Evolutionary conservation across 1,284 basidiomycete genomes (phyloP).

Genomic region (Phellopilus nigrolimitatus): DNA sequence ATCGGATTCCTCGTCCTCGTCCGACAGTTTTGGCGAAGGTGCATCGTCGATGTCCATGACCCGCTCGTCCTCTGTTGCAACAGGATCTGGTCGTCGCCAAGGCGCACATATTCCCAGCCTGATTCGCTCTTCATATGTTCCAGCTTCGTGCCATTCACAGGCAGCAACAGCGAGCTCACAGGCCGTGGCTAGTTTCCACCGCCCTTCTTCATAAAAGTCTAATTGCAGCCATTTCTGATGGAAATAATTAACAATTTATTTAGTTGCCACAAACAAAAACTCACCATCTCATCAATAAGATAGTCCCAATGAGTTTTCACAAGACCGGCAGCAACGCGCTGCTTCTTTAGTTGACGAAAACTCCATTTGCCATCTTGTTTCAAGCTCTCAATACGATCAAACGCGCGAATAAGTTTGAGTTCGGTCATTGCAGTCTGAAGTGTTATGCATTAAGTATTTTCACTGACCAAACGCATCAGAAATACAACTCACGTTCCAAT

Average conservation of each 20-base stretch:
- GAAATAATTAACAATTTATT: not conserved
- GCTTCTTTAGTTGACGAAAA: slow-evolving; percentile 94
- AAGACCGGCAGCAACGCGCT: slow-evolving; percentile 73
- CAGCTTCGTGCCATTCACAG: slow-evolving; percentile 85
- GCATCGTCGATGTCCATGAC: slow-evolving; percentile 11
- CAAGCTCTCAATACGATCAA: slow-evolving; percentile 83
- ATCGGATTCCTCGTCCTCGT: not conserved
- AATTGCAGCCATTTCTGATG: slow-evolving; percentile 87
- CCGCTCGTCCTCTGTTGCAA: slow-evolving; percentile 6
- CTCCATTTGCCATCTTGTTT: slow-evolving; percentile 86
- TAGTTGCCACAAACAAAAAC: slow-evolving; percentile 25
- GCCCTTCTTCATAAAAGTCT: slow-evolving; percentile 91
- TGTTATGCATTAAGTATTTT: not conserved
- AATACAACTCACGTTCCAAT: slow-evolving; percentile 66
- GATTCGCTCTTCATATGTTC: slow-evolving; percentile 58
- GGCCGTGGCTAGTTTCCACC: slow-evolving; percentile 88
- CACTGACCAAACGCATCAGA: slow-evolving; percentile 8
- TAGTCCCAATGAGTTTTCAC: slow-evolving; percentile 95
- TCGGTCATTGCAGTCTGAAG: slow-evolving; percentile 72
- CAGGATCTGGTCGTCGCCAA: slow-evolving; percentile 48
- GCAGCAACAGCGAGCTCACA: slow-evolving; percentile 78
- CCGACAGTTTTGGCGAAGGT: not conserved
- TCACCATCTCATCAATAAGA: slow-evolving; percentile 93
- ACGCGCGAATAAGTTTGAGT: slow-evolving; percentile 68
- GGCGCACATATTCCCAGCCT: slow-evolving; percentile 64